Evolutionary conservation across 257 asterid genomes (phyloP).

Genomic region (Rhazya stricta): DNA sequence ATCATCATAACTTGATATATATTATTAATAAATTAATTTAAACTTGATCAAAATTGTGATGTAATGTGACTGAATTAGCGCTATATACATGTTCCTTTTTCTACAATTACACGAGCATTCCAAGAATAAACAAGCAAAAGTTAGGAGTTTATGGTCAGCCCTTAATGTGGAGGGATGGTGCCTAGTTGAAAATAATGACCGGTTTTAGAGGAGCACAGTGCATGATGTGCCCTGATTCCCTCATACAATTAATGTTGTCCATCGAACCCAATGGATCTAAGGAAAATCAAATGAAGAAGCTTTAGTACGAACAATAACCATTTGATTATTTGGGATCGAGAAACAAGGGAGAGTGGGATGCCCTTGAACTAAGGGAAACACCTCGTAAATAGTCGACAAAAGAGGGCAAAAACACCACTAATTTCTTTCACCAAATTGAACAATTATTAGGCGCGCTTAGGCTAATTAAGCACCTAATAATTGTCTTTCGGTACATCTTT

Average conservation of each 20-base stretch:
- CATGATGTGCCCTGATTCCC: slow-evolving; percentile 20
- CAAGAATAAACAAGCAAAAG: neutral
- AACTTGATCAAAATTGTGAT: too few relatives aligned
- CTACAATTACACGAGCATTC: too few relatives aligned
- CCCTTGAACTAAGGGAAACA: slow-evolving; percentile 5
- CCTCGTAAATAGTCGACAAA: neutral
- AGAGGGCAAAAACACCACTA: neutral
- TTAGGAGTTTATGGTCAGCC: neutral
- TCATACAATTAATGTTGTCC: slow-evolving; percentile 22
- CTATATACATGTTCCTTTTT: too few relatives aligned
- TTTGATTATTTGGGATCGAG: neutral
- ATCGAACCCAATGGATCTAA: slow-evolving; percentile 6
- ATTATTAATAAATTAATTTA: too few relatives aligned
- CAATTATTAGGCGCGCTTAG: too few relatives aligned
- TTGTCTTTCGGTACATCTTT: too few relatives aligned
- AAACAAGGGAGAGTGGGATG: slow-evolving; percentile 16
- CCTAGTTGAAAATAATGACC: neutral
- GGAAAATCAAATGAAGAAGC: neutral
- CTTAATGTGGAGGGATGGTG: neutral
- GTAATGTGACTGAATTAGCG: too few relatives aligned
- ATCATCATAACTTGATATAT: too few relatives aligned
- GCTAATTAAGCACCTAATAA: too few relatives aligned
- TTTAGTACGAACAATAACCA: neutral
- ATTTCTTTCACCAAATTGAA: neutral
- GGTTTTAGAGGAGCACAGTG: slow-evolving; percentile 9